These are phyloP conservation scores for Ricinus communis DNA, from an alignment of 345 rosid species.

Conservation along the genomic window DNA sequence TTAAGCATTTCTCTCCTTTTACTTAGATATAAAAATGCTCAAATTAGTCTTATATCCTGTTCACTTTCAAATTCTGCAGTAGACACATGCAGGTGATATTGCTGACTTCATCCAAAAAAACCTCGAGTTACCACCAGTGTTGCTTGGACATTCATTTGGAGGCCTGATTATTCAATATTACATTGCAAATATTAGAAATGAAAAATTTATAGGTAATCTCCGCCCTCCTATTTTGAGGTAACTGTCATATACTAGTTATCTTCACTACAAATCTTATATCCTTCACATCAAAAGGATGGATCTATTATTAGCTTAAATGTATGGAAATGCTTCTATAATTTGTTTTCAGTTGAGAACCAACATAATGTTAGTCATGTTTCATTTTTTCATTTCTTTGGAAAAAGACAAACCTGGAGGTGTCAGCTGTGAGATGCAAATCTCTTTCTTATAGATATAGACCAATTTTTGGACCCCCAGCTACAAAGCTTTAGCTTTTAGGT, in stretches of 20 bases:
- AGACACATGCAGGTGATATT: constrained; percentile 88
- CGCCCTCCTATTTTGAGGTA: not conserved
- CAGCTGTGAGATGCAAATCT: not conserved
- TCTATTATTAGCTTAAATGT: not conserved
- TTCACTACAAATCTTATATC: not conserved
- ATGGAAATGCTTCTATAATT: not conserved
- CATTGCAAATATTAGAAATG: constrained; percentile 53
- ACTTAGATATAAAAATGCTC: constrained; percentile 2
- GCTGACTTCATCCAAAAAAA: constrained; percentile 65
- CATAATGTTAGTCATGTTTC: not conserved
- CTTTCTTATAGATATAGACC: not conserved
- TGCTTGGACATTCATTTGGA: constrained; percentile 91
- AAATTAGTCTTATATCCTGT: constrained; percentile 14
- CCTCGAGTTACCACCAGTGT: constrained; percentile 56
- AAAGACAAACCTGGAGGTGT: too few species aligned
- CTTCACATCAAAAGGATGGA: not conserved
- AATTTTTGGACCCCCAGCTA: not conserved
- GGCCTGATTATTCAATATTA: constrained; percentile 81
- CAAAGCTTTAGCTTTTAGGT: constrained; percentile 1
- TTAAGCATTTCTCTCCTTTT: not conserved
- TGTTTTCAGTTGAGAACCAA: not conserved
- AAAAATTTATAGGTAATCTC: constrained; percentile 37
- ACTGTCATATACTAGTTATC: not conserved
- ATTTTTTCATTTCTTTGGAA: constrained; percentile 1
- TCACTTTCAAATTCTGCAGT: constrained; percentile 43